Evolutionary conservation across 495 filamentous ascomycete species (phyloP).

Genomic region (Aspergillus wentii): DNA sequence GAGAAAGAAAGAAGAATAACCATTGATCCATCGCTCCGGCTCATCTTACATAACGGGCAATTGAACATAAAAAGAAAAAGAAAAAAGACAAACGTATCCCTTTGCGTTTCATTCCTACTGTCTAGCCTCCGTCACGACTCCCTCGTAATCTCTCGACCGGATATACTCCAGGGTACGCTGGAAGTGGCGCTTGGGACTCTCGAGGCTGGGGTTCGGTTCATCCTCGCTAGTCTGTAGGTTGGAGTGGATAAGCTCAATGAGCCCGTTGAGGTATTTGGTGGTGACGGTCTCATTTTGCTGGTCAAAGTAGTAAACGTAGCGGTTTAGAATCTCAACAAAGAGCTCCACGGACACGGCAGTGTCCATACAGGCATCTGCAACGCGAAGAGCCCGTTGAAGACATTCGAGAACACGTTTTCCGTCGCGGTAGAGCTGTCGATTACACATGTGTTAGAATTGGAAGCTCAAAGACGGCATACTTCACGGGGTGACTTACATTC

Average conservation of each 20-base stretch:
- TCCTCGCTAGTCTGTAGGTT: constrained; percentile 80
- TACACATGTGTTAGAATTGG: constrained; percentile 6
- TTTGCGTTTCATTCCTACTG: constrained; percentile 39
- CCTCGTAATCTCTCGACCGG: constrained; percentile 84
- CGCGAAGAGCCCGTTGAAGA: constrained; percentile 88
- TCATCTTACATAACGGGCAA: too few species aligned
- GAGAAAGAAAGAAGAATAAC: constrained; percentile 8
- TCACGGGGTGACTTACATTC: constrained; percentile 60
- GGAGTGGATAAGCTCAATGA: constrained; percentile 96
- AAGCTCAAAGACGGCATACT: too few species aligned
- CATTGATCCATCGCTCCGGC: too few species aligned
- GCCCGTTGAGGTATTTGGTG: constrained; percentile 94
- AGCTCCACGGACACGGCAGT: constrained; percentile 96
- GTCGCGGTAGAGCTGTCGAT: constrained; percentile 79
- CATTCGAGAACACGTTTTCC: constrained; percentile 96
- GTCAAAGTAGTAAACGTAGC: constrained; percentile 99
- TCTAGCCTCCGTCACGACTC: constrained; percentile 72
- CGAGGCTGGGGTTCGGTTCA: constrained; percentile 65
- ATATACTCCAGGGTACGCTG: constrained; percentile 93
- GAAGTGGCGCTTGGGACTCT: constrained; percentile 87
- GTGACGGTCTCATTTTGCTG: constrained; percentile 98
- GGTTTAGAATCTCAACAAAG: constrained; percentile 96
- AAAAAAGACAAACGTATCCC: constrained; percentile 2
- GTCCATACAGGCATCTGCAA: constrained; percentile 98
- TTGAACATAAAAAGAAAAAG: constrained; percentile 1